Evolutionary conservation across 305 asterid genomes (phyloP).

Genomic region (Fraxinus floribunda): DNA sequence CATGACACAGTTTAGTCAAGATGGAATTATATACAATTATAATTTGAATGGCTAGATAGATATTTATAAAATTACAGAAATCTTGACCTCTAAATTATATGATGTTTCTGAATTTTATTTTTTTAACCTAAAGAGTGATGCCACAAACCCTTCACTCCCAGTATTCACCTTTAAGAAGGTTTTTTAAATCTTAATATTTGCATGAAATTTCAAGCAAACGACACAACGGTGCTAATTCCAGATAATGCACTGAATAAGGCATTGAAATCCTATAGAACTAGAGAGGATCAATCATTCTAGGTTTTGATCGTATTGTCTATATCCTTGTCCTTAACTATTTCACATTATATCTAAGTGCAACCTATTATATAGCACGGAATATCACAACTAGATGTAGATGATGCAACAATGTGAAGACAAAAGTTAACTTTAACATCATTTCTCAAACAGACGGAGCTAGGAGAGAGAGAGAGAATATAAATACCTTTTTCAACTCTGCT

Average conservation of each 20-base stretch:
- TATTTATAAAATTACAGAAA: neutral
- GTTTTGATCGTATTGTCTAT: neutral
- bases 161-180: neutral
- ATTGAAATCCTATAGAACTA: neutral
- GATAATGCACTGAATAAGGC: neutral
- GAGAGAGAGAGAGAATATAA: neutral
- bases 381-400: neutral
- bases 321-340: conserved; percentile 1
- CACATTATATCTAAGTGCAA: neutral
- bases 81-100: neutral
- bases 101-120: neutral
- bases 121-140: conserved; percentile 4
- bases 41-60: conserved; percentile 7
- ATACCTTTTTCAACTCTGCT: conserved; percentile 69
- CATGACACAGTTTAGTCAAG: conserved; percentile 26
- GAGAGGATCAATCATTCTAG: neutral
- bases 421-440: neutral
- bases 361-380: neutral
- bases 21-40: conserved; percentile 15
- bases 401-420: neutral
- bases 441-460: conserved; percentile 4
- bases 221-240: neutral
- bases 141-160: neutral
- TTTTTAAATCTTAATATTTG: neutral
- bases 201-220: neutral